Percentiles rank a stretch among this genome's conserved stretches.
Conservation (phyloP, 2,329 filamentous ascomycete species). For the Sarocladiaceae sp. region DNA sequence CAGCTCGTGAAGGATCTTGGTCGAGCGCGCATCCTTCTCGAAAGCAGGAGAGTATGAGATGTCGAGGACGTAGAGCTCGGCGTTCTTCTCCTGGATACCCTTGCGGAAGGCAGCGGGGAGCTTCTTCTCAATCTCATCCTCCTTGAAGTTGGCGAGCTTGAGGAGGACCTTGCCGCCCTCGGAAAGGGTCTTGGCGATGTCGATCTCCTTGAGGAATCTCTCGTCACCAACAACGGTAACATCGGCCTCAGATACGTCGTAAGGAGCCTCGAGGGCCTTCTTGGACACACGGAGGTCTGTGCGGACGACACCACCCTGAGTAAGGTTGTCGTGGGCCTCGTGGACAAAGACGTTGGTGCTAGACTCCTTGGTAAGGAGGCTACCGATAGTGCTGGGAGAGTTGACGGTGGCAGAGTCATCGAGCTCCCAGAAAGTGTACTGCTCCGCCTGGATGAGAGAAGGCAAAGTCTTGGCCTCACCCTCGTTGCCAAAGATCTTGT, state of each 20-base stretch:
- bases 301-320: conserved; percentile 70
- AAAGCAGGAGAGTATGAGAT: conserved; percentile 60
- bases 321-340: conserved; percentile 59
- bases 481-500: conserved; percentile 49
- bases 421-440: conserved; percentile 92
- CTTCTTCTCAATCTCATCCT: conserved; percentile 85
- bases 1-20: conserved; percentile 67
- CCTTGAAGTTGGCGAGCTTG: conserved; percentile 71
- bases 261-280: conserved; percentile 79
- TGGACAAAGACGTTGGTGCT: conserved; percentile 55
- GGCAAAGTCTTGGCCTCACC: conserved; percentile 34
- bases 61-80: conserved; percentile 72
- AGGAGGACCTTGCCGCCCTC: conserved; percentile 66
- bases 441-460: conserved; percentile 55
- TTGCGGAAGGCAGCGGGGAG: conserved; percentile 66
- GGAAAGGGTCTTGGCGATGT: conserved; percentile 66
- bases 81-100: conserved; percentile 60
- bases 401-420: conserved; percentile 64
- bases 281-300: conserved; percentile 80
- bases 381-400: conserved; percentile 56
- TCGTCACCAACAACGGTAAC: conserved; percentile 72
- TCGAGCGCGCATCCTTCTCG: conserved; percentile 57
- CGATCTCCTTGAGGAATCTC: conserved; percentile 71
- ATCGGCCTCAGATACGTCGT: conserved; percentile 72
- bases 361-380: conserved; percentile 64